A percentile compares a stretch with the other conserved stretches of the same genome.
Evolutionary conservation across 1,139 yeast genomes (phyloP).

Genomic region (Yamadazyma conglobata): DNA sequence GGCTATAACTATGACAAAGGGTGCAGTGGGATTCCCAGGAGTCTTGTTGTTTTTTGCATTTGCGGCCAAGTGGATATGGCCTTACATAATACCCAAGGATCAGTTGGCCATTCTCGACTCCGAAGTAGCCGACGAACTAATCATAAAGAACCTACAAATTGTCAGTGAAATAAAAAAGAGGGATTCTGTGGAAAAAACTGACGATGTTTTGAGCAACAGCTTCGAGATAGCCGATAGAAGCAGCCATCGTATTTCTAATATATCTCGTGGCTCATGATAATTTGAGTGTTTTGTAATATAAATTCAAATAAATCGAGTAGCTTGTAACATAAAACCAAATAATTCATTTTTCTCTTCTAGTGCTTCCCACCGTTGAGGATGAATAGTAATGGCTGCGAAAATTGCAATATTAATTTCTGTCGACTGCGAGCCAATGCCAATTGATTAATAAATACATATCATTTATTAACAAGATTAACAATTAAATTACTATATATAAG

Average conservation of each 20-base stretch:
- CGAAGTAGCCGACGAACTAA: conserved; percentile 56
- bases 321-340: too few species aligned
- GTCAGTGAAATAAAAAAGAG: conserved; percentile 8
- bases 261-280: too few species aligned
- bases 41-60: conserved; percentile 56
- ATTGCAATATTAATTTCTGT: too few species aligned
- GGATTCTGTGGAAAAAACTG: conserved; percentile 5
- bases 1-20: conserved; percentile 80
- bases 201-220: too few species aligned
- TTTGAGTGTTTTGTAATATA: too few species aligned
- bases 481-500: conserved; percentile 11
- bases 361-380: too few species aligned
- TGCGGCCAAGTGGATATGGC: conserved; percentile 70
- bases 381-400: too few species aligned
- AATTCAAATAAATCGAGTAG: too few species aligned
- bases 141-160: conserved; percentile 13
- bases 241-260: too few species aligned
- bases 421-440: too few species aligned
- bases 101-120: conserved; percentile 66
- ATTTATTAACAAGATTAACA: conserved; percentile 9
- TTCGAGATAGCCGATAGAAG: too few species aligned
- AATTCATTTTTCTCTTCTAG: too few species aligned
- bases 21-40: conserved; percentile 94
- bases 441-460: conserved; percentile 3
- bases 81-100: conserved; percentile 55